Conservation (phyloP, 352 stramenopile species). For the Globisporangium takayamanum region DNA sequence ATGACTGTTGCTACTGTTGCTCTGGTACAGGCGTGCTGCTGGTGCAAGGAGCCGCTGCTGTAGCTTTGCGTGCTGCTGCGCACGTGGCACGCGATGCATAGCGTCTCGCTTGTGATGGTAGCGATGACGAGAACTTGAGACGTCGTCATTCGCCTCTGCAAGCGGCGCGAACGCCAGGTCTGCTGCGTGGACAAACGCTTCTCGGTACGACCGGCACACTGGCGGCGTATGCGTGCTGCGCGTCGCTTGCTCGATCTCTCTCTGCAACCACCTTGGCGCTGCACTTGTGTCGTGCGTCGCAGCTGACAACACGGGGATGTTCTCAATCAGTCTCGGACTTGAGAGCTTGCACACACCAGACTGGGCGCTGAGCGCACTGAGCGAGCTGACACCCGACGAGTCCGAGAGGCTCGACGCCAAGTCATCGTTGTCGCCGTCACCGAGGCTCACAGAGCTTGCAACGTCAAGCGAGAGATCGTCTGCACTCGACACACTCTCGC, state of each 20-base stretch:
- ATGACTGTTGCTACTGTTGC: not conserved
- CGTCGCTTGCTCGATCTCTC: not conserved
- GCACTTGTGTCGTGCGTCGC: not conserved
- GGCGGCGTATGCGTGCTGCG: not conserved
- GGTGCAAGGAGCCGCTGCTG: not conserved
- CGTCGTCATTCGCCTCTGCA: not conserved
- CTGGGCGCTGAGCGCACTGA: conserved; percentile 3
- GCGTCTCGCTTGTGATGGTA: not conserved
- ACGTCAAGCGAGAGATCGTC: not conserved
- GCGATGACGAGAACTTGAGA: not conserved
- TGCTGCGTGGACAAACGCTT: not conserved
- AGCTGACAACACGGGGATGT: conserved; percentile 1
- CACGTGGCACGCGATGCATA: not conserved
- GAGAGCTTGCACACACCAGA: conserved; percentile 2
- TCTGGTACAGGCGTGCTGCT: not conserved
- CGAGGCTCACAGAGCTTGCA: not conserved
- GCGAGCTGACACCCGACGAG: conserved; percentile 3
- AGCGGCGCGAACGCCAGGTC: not conserved
- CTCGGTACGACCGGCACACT: not conserved
- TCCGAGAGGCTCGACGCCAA: conserved; percentile 2
- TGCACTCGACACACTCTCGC: not conserved
- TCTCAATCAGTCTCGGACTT: conserved; percentile 9
- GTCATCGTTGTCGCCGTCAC: not conserved
- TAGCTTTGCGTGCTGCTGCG: not conserved
- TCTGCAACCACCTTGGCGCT: not conserved